These are phyloP conservation scores for Cephaloascus fragrans DNA, from an alignment of 805 yeast genomes.

Conservation along the genomic window DNA sequence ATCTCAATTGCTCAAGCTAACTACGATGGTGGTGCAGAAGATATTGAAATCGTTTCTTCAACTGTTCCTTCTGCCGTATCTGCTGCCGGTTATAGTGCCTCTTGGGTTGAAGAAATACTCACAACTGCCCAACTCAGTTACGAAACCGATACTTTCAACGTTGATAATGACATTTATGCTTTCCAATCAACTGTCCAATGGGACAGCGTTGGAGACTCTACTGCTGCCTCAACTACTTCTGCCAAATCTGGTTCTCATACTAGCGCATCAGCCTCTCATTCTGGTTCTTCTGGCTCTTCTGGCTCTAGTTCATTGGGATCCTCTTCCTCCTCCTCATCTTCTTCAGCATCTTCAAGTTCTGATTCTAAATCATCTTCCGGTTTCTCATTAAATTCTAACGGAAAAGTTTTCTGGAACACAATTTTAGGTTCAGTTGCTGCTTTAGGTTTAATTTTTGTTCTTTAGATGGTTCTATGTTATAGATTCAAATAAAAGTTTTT, in stretches of 20 bases:
- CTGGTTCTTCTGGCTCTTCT: not conserved
- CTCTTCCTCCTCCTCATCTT: no score
- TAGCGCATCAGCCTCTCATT: not conserved
- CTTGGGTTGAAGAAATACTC: conserved; percentile 21
- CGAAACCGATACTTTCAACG: not conserved
- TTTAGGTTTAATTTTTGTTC: not conserved
- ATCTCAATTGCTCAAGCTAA: conserved; percentile 39
- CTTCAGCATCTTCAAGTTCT: not conserved
- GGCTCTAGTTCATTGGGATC: no score
- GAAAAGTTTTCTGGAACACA: not conserved
- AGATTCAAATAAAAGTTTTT: no score
- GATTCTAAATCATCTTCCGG: not conserved
- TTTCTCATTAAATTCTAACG: no score
- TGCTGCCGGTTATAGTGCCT: conserved; percentile 36
- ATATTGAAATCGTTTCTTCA: conserved; percentile 34
- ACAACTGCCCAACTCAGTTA: conserved; percentile 3
- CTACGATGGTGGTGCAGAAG: conserved; percentile 11
- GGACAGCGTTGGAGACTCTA: not conserved
- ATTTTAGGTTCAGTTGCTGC: not conserved
- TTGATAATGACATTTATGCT: not conserved
- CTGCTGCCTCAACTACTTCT: not conserved
- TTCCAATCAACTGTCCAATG: not conserved
- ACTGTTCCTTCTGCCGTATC: conserved; percentile 41
- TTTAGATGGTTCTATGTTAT: no score
- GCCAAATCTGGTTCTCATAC: not conserved